Conservation (phyloP, 2,329 filamentous ascomycete species). For the Cyphellophora attinorum region DNA sequence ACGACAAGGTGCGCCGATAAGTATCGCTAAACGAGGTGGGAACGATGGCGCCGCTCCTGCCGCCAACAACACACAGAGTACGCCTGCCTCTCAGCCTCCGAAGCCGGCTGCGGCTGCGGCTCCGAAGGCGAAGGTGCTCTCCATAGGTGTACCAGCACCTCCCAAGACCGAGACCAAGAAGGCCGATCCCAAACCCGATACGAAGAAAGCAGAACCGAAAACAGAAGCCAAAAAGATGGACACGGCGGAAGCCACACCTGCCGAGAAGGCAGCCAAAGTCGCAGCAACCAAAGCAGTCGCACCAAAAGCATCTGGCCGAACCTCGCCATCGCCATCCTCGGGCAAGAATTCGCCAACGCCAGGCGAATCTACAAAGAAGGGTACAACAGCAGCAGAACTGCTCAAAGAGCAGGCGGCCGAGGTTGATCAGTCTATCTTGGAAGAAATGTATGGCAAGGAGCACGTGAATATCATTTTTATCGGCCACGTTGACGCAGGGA, state of each 20-base stretch:
- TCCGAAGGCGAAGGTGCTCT: constrained; percentile 58
- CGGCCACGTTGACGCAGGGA: constrained; percentile 95
- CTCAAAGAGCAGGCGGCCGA: constrained; percentile 71
- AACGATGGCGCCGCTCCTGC: constrained; percentile 36
- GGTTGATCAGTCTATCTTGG: constrained; percentile 74
- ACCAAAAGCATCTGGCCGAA: constrained; percentile 66
- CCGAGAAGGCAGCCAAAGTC: constrained; percentile 69
- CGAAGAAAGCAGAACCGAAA: constrained; percentile 40
- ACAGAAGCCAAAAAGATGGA: constrained; percentile 36
- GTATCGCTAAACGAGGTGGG: constrained; percentile 29
- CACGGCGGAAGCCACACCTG: constrained; percentile 38
- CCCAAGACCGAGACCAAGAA: constrained; percentile 29
- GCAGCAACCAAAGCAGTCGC: constrained; percentile 72
- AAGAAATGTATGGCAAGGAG: constrained; percentile 87
- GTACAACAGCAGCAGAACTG: constrained; percentile 70
- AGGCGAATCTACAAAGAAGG: constrained; percentile 49
- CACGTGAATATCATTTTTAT: constrained; percentile 95
- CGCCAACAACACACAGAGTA: constrained; percentile 41
- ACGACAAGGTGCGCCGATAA: constrained; percentile 35
- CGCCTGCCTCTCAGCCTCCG: constrained; percentile 20
- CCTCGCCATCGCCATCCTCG: constrained; percentile 72
- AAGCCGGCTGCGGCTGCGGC: constrained; percentile 22
- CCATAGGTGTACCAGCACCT: constrained; percentile 50
- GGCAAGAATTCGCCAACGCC: constrained; percentile 70
- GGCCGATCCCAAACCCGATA: constrained; percentile 30